A percentile compares a stretch with the other conserved stretches of the same genome.
Conservation (phyloP, 2,329 filamentous ascomycete genomes). For the Aspergillus costaricaensis region DNA sequence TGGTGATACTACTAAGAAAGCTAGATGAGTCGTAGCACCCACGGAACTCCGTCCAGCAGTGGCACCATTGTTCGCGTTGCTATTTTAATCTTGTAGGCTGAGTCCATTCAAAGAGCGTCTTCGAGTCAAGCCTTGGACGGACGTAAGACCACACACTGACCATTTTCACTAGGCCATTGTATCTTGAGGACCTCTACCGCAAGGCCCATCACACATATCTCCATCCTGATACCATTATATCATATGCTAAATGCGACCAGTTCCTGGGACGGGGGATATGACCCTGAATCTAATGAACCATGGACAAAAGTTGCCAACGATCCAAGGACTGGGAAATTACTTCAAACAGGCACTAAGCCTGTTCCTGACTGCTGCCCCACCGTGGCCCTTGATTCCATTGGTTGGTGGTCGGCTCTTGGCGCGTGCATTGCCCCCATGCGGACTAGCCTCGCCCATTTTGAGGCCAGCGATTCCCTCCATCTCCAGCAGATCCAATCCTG, state of each 20-base stretch:
- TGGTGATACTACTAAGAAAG: background rate
- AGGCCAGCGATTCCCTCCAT: background rate
- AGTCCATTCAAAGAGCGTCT: background rate
- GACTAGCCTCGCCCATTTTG: background rate
- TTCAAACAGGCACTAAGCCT: background rate
- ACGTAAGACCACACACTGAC: background rate
- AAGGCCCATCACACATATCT: background rate
- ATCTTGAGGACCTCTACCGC: background rate
- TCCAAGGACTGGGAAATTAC: constrained; percentile 1
- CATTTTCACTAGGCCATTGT: background rate
- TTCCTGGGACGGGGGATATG: background rate
- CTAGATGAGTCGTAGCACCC: background rate
- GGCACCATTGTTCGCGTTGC: constrained; percentile 4
- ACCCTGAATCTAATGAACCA: constrained; percentile 2
- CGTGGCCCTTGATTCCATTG: background rate
- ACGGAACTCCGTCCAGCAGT: background rate
- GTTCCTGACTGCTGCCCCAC: background rate
- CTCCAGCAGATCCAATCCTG: background rate
- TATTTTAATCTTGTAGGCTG: constrained; percentile 2
- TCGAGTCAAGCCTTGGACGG: background rate
- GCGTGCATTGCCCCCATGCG: background rate
- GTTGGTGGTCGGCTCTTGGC: background rate
- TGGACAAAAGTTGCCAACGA: background rate
- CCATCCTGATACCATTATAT: background rate
- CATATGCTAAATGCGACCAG: background rate